Evolutionary conservation across 148 eudicot species (phyloP).

Genomic region (Nyssa sinensis): DNA sequence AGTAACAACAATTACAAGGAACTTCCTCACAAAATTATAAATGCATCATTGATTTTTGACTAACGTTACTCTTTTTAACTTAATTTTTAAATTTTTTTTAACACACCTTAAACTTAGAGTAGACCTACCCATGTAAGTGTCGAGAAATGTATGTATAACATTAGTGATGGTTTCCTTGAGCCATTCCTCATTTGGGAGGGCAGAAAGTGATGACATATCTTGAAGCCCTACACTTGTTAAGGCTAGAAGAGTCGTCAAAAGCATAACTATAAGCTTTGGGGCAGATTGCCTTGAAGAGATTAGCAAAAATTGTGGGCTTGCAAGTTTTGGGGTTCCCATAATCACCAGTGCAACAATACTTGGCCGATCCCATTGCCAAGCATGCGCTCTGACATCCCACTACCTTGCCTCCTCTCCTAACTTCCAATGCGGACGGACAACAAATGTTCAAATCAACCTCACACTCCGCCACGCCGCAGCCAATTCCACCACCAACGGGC

Average conservation of each 20-base stretch:
- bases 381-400: conserved; percentile 95
- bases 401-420: conserved; percentile 45
- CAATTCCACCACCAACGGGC: conserved; percentile 72
- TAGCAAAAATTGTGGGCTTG: conserved; percentile 65
- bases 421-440: conserved; percentile 80
- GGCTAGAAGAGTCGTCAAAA: conserved; percentile 77
- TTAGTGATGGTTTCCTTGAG: too few species aligned
- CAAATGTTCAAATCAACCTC: conserved; percentile 67
- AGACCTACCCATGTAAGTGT: too few species aligned
- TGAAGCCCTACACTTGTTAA: conserved; percentile 73
- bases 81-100: too few species aligned
- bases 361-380: conserved; percentile 63
- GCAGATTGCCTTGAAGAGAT: conserved; percentile 77
- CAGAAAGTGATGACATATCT: conserved; percentile 85
- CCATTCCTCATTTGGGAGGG: conserved; percentile 61
- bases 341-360: conserved; percentile 75
- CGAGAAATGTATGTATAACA: too few species aligned
- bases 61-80: too few species aligned
- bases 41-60: too few species aligned
- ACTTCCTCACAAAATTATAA: too few species aligned
- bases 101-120: too few species aligned
- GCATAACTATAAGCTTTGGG: conserved; percentile 89
- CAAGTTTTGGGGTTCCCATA: conserved; percentile 66
- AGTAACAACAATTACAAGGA: too few species aligned
- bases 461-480: conserved; percentile 73